Percentiles rank a stretch among this genome's conserved stretches.
phyloP scores from a whole-genome alignment of 2,329 filamentous ascomycete genomes.

The Parascedosporium putredinis region DNA sequence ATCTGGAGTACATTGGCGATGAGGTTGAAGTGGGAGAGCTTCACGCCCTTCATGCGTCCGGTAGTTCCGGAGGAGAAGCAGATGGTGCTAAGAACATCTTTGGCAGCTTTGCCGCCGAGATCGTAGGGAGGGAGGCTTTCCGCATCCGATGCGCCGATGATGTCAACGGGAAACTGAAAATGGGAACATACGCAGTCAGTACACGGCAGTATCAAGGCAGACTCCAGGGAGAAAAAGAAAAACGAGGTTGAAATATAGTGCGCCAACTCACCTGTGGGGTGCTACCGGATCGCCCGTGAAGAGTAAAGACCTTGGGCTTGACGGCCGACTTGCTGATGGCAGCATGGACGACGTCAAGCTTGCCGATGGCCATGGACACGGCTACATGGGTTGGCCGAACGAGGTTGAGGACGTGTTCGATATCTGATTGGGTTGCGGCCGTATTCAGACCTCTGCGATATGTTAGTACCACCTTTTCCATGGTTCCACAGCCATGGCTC shows the following conservation, averaged over 20 bases:
- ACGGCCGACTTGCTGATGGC: not conserved
- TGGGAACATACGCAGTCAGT: too few species aligned
- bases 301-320: not conserved
- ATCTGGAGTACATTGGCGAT: not conserved
- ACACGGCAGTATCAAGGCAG: too few species aligned
- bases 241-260: too few species aligned
- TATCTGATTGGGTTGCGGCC: constrained; percentile 1
- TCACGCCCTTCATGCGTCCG: constrained; percentile 3
- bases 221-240: too few species aligned
- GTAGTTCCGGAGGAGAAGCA: constrained; percentile 3
- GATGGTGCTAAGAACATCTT: not conserved
- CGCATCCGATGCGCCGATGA: not conserved
- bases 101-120: not conserved
- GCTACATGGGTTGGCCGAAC: not conserved
- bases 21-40: constrained; percentile 3
- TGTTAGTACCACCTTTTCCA: too few species aligned
- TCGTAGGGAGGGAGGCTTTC: constrained; percentile 1
- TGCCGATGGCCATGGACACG: not conserved
- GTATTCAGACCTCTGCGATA: not conserved
- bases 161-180: not conserved
- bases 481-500: too few species aligned
- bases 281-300: not conserved
- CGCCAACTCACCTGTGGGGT: not conserved
- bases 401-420: not conserved
- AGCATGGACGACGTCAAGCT: not conserved